These are phyloP conservation scores for Cutaneotrichosporon cutaneum DNA, from an alignment of 1,284 basidiomycete species.

Conservation along the genomic window DNA sequence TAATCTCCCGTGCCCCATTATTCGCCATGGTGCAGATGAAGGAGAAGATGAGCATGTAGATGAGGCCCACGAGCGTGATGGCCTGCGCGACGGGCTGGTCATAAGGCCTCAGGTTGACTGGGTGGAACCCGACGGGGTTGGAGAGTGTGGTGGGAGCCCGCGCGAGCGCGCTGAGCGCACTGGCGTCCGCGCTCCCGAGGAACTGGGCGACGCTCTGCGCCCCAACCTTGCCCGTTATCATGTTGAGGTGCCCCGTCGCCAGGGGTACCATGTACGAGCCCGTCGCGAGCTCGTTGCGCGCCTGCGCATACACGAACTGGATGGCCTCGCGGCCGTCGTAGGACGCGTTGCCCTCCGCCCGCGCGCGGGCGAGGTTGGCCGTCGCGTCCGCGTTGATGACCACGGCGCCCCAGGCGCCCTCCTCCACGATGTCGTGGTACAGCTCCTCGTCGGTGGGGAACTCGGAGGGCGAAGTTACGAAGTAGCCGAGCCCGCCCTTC, in stretches of 20 bases:
- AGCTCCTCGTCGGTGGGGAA: slow-evolving; percentile 35
- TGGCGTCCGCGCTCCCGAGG: slow-evolving; percentile 43
- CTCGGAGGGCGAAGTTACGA: slow-evolving; percentile 35
- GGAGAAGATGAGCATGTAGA: slow-evolving; percentile 65
- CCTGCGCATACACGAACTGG: slow-evolving; percentile 49
- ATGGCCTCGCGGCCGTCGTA: slow-evolving; percentile 42
- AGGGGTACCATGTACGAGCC: slow-evolving; percentile 48
- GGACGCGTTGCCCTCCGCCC: slow-evolving; percentile 36
- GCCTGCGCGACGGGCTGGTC: slow-evolving; percentile 67
- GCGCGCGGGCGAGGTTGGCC: slow-evolving; percentile 29
- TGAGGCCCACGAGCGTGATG: slow-evolving; percentile 64
- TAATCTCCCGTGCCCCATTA: slow-evolving; percentile 54
- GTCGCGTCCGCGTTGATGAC: slow-evolving; percentile 44
- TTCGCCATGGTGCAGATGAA: slow-evolving; percentile 54
- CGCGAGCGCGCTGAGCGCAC: slow-evolving; percentile 55
- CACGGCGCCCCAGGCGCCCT: slow-evolving; percentile 49
- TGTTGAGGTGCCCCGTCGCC: slow-evolving; percentile 32
- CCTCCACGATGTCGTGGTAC: slow-evolving; percentile 40
- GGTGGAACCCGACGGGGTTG: slow-evolving; percentile 57
- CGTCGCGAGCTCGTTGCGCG: slow-evolving; percentile 50
- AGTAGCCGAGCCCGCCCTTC: slow-evolving; percentile 37
- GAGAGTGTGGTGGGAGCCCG: slow-evolving; percentile 63
- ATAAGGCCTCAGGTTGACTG: slow-evolving; percentile 66
- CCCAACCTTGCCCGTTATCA: slow-evolving; percentile 33
- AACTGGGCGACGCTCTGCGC: slow-evolving; percentile 35